Evolutionary conservation across 1,139 yeast genomes (phyloP).

Genomic region (Schizosaccharomyces versatilis): DNA sequence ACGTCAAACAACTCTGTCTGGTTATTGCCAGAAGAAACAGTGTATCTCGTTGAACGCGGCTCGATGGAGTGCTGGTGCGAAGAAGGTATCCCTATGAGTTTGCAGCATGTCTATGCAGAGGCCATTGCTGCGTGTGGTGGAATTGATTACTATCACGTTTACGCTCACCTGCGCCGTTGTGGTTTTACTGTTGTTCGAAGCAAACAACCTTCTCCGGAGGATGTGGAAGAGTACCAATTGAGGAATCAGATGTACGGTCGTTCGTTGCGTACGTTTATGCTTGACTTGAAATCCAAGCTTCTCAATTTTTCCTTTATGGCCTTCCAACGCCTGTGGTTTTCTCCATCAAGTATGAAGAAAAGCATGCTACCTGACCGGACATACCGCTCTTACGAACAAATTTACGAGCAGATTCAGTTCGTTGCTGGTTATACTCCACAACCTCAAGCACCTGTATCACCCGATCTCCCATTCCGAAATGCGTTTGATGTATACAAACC

Average conservation of each 20-base stretch:
- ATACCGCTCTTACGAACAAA: conserved; percentile 1
- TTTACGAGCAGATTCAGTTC: conserved; percentile 3
- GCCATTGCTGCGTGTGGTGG: conserved; percentile 26
- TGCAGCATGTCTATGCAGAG: conserved; percentile 44
- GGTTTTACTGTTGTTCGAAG: conserved; percentile 47
- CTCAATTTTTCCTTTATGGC: not conserved
- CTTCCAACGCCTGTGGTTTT: not conserved
- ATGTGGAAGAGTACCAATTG: not conserved
- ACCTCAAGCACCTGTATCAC: not conserved
- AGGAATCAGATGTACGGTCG: not conserved
- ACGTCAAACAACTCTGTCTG: conserved; percentile 16
- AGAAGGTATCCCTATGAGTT: conserved; percentile 28
- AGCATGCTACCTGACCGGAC: not conserved
- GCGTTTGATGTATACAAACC: conserved; percentile 76
- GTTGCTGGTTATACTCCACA: conserved; percentile 5
- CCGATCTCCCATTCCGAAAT: conserved; percentile 8
- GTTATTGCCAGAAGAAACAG: conserved; percentile 41
- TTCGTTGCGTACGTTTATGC: not conserved
- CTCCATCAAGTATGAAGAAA: not conserved
- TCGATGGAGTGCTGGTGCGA: conserved; percentile 35
- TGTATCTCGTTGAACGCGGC: conserved; percentile 70
- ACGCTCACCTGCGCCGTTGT: conserved; percentile 49
- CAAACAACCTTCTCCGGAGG: not conserved
- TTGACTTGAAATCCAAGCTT: not conserved
- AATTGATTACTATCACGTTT: conserved; percentile 37